A percentile compares a stretch with the other conserved stretches of the same genome.
These are phyloP conservation scores for Nepenthes gracilis DNA, from an alignment of 148 eudicot species.

Conservation along the genomic window DNA sequence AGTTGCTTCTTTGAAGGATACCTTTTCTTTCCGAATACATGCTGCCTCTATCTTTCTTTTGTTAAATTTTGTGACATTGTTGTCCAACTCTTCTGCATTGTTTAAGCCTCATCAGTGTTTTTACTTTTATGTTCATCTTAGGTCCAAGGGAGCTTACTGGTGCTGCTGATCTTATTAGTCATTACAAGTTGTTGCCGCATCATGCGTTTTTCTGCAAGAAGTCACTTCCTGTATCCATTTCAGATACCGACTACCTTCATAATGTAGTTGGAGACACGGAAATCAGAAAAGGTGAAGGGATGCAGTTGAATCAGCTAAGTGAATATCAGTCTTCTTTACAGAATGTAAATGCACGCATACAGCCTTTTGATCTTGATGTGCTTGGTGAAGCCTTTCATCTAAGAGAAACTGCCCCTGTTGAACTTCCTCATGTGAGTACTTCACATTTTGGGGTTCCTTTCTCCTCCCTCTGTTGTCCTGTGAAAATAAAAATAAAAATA, in stretches of 20 bases:
- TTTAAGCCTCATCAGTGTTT: neutral
- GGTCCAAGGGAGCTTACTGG: slow-evolving; percentile 59
- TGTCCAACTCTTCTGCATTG: neutral
- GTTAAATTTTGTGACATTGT: no score
- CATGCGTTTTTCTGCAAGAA: slow-evolving; percentile 55
- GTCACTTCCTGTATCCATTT: slow-evolving; percentile 29
- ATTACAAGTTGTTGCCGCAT: slow-evolving; percentile 31
- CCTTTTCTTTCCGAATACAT: no score
- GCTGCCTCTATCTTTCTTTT: no score
- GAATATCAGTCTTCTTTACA: slow-evolving; percentile 12
- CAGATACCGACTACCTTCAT: slow-evolving; percentile 39
- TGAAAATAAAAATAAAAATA: no score
- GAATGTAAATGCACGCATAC: slow-evolving; percentile 12
- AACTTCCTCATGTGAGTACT: slow-evolving; percentile 17
- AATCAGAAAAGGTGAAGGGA: slow-evolving; percentile 46
- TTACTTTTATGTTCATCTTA: slow-evolving; percentile 6
- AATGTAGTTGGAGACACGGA: slow-evolving; percentile 46
- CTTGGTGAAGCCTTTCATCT: slow-evolving; percentile 39
- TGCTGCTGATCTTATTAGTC: slow-evolving; percentile 39
- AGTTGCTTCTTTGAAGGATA: no score
- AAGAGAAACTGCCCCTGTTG: slow-evolving; percentile 11
- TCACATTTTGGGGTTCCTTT: neutral
- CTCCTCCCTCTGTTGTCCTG: neutral
- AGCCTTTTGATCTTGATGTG: slow-evolving; percentile 27
- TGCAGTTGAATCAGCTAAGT: slow-evolving; percentile 37